Evolutionary conservation across 441 rosid species (phyloP).

Genomic region (Aquilaria agallochum): DNA sequence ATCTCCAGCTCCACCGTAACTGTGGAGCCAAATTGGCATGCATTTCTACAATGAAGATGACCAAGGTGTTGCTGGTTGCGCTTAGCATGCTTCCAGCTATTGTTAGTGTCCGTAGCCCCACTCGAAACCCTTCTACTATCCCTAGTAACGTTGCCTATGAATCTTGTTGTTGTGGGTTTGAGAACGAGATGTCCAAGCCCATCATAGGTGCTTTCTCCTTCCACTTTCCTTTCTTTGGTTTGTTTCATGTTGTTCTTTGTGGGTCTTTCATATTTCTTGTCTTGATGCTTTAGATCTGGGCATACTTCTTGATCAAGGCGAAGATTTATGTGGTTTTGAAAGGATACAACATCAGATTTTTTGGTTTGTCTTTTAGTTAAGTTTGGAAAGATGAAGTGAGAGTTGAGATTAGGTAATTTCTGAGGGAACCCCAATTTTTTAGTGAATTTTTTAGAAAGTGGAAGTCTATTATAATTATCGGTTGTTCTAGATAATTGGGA

Average conservation of each 20-base stretch:
- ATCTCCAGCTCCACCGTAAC: no score
- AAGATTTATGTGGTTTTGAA: not conserved
- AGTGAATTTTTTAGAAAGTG: no score
- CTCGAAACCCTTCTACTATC: slow-evolving; percentile 43
- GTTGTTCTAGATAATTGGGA: no score
- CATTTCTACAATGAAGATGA: slow-evolving; percentile 23
- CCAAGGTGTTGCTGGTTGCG: slow-evolving; percentile 37
- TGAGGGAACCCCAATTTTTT: no score
- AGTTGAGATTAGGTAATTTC: no score
- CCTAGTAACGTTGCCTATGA: slow-evolving; percentile 74
- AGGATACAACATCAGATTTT: slow-evolving; percentile 6
- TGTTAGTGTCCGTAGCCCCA: slow-evolving; percentile 39
- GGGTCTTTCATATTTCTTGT: not conserved
- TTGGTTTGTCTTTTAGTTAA: no score
- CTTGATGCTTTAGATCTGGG: not conserved
- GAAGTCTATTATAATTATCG: no score
- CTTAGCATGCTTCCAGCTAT: slow-evolving; percentile 54
- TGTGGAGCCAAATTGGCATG: not conserved
- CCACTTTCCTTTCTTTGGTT: not conserved
- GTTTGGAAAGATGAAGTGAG: no score
- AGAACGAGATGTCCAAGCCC: slow-evolving; percentile 65
- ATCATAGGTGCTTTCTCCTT: slow-evolving; percentile 48
- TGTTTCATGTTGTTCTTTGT: not conserved
- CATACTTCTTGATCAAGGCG: not conserved
- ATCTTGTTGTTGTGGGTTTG: slow-evolving; percentile 80